Evolutionary conservation across 164 flowering plant genomes (phyloP).

Genomic region (Stephania japonica): DNA sequence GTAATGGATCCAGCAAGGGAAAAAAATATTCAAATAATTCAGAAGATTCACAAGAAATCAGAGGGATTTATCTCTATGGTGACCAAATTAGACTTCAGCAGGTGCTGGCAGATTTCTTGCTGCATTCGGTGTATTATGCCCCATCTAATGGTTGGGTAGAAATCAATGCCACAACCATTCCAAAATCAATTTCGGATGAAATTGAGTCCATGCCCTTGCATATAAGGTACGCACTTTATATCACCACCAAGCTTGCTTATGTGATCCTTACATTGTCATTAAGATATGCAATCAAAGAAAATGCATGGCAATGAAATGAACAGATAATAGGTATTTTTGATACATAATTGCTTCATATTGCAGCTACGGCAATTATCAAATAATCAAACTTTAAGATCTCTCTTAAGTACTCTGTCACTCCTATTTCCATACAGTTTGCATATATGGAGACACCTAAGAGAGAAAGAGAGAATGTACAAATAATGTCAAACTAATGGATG

Average conservation of each 20-base stretch:
- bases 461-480: too few relatives aligned
- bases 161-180: slow-evolving; percentile 42
- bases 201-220: slow-evolving; percentile 36
- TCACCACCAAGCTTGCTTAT: neutral
- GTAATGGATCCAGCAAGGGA: slow-evolving; percentile 48
- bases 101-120: slow-evolving; percentile 56
- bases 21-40: slow-evolving; percentile 42
- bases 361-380: neutral
- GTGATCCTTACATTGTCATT: neutral
- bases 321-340: neutral
- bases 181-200: slow-evolving; percentile 34
- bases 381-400: neutral
- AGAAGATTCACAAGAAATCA: slow-evolving; percentile 49
- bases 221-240: slow-evolving; percentile 43
- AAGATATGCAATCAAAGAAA: neutral
- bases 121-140: slow-evolving; percentile 39
- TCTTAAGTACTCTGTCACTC: too few relatives aligned
- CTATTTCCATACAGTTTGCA: too few relatives aligned
- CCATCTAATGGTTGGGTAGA: slow-evolving; percentile 65
- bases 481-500: too few relatives aligned
- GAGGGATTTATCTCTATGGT: slow-evolving; percentile 40
- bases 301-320: neutral
- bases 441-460: too few relatives aligned
- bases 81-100: slow-evolving; percentile 62
- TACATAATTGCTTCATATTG: neutral